These are phyloP conservation scores for Endoconidiophora laricicola DNA, from an alignment of 2,329 filamentous ascomycete species.

Conservation along the genomic window DNA sequence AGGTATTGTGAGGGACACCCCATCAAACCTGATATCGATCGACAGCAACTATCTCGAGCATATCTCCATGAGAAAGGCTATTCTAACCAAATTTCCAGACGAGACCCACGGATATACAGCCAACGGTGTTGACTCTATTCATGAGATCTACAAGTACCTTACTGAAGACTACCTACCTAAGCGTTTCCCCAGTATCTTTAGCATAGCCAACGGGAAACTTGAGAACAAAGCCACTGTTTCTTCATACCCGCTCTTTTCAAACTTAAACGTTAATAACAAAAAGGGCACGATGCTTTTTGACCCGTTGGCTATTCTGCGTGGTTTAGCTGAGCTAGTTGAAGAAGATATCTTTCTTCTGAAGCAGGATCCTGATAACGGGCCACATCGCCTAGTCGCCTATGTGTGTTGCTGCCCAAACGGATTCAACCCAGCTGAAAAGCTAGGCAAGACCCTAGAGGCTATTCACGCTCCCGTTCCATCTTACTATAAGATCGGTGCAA, in stretches of 20 bases:
- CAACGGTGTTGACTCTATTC: constrained; percentile 25
- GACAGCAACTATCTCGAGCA: constrained; percentile 33
- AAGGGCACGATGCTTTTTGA: constrained; percentile 14
- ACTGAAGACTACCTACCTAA: constrained; percentile 29
- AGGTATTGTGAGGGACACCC: constrained; percentile 27
- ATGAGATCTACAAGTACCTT: constrained; percentile 33
- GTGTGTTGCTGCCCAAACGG: constrained; percentile 35
- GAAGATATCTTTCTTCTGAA: constrained; percentile 37
- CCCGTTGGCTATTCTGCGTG: constrained; percentile 21
- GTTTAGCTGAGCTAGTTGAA: constrained; percentile 34
- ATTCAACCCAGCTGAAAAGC: constrained; percentile 33
- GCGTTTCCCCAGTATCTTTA: constrained; percentile 33
- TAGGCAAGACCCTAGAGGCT: constrained; percentile 30
- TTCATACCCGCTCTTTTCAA: constrained; percentile 18
- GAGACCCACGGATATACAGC: constrained; percentile 28
- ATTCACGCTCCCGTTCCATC: constrained; percentile 36
- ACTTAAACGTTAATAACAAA: constrained; percentile 1
- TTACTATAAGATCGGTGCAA: constrained; percentile 36
- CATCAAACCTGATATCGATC: constrained; percentile 35
- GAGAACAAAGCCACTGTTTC: constrained; percentile 25
- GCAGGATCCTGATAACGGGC: constrained; percentile 18
- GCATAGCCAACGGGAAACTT: constrained; percentile 15
- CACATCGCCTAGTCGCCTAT: constrained; percentile 30
- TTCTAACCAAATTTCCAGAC: constrained; percentile 23
- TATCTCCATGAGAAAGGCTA: constrained; percentile 23